Percentiles rank a stretch among this genome's conserved stretches.
Conservation (phyloP, 2,329 filamentous ascomycete genomes). For the Ilyonectria sp. region DNA sequence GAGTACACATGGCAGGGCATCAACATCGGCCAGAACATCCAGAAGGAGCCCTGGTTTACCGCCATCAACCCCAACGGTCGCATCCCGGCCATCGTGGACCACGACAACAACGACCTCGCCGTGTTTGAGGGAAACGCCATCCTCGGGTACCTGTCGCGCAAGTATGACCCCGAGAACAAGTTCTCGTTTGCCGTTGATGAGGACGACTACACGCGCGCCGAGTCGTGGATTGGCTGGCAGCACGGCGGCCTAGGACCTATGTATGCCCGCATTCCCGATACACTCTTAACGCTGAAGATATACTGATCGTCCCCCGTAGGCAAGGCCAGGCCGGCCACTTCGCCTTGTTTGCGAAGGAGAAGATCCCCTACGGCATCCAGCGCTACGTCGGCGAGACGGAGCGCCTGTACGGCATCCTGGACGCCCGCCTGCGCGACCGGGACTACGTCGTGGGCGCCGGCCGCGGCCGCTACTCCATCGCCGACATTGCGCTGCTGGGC, state of each 20-base stretch:
- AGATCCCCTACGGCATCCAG: slow-evolving; percentile 79
- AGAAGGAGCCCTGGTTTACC: slow-evolving; percentile 77
- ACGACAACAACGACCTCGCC: slow-evolving; percentile 71
- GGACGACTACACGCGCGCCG: slow-evolving; percentile 53
- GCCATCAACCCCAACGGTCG: slow-evolving; percentile 74
- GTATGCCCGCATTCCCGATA: slow-evolving; percentile 40
- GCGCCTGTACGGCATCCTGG: slow-evolving; percentile 80
- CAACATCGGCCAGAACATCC: slow-evolving; percentile 73
- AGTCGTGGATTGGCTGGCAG: slow-evolving; percentile 76
- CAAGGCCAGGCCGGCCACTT: slow-evolving; percentile 86
- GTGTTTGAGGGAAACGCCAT: slow-evolving; percentile 85
- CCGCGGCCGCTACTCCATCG: slow-evolving; percentile 73
- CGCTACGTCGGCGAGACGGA: slow-evolving; percentile 84
- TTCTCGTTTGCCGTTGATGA: slow-evolving; percentile 57
- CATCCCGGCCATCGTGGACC: slow-evolving; percentile 77
- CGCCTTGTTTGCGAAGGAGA: slow-evolving; percentile 75
- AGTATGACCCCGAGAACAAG: slow-evolving; percentile 74
- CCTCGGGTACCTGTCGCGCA: slow-evolving; percentile 80
- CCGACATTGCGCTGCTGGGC: slow-evolving; percentile 80
- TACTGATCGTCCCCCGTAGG: slow-evolving; percentile 57
- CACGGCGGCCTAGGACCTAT: slow-evolving; percentile 81
- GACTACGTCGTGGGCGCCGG: slow-evolving; percentile 69
- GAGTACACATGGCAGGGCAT: slow-evolving; percentile 72
- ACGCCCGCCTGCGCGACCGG: slow-evolving; percentile 71
- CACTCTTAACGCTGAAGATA: not conserved